Conservation (phyloP, 2,329 filamentous ascomycete genomes). For the Trichoderma lentiforme region DNA sequence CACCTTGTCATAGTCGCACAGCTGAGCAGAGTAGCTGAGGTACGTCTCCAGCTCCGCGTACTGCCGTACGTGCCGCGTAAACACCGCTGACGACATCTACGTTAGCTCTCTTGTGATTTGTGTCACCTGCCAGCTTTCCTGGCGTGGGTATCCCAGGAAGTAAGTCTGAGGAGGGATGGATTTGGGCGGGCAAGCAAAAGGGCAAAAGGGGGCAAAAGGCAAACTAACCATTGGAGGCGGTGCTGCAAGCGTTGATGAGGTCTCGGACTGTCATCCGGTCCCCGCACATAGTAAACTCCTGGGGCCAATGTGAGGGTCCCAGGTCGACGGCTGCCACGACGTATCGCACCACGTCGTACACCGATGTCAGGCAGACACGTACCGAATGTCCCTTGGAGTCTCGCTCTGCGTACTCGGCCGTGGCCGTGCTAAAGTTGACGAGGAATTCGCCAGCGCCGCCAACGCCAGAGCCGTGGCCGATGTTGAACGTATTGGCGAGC, state of each 20-base stretch:
- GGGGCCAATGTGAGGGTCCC: constrained; percentile 58
- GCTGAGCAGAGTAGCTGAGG: constrained; percentile 42
- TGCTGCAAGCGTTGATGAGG: constrained; percentile 50
- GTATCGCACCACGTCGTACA: constrained; percentile 67
- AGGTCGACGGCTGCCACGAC: constrained; percentile 67
- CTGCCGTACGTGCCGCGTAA: constrained; percentile 38
- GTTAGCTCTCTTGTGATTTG: constrained; percentile 3
- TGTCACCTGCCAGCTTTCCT: constrained; percentile 3
- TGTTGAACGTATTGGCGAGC: constrained; percentile 51
- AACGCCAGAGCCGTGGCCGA: constrained; percentile 56
- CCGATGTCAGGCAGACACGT: constrained; percentile 65
- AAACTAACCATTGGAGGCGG: constrained; percentile 47
- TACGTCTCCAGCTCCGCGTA: constrained; percentile 41
- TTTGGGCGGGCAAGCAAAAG: constrained; percentile 14
- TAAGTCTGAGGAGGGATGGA: neutral
- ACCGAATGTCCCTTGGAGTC: constrained; percentile 48
- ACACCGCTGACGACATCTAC: constrained; percentile 32
- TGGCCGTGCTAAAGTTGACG: constrained; percentile 56
- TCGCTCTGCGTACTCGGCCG: constrained; percentile 59
- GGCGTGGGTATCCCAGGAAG: neutral
- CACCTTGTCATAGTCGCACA: constrained; percentile 47
- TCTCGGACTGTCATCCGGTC: constrained; percentile 60
- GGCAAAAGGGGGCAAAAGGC: neutral
- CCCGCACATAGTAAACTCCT: constrained; percentile 67
- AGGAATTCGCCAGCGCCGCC: constrained; percentile 62